phyloP scores from a whole-genome alignment of 208 protist species.

The Acanthamoeba culbertsoni region DNA sequence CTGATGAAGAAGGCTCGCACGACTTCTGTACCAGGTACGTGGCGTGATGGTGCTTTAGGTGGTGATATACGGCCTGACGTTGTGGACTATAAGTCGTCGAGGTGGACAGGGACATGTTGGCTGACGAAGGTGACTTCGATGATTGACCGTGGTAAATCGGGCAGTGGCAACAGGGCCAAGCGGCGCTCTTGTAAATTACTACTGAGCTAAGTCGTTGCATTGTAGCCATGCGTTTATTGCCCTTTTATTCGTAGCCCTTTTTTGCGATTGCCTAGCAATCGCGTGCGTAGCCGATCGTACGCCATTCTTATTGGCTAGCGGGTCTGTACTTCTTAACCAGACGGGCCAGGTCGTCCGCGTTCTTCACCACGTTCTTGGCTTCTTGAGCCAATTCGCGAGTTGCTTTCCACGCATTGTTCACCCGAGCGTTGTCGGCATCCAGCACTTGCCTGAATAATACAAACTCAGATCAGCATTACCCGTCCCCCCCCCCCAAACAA shows the following conservation, averaged over 20 bases:
- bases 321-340: slow-evolving; percentile 45
- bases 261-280: neutral
- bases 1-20: neutral
- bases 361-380: neutral
- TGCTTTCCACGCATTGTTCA: neutral
- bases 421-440: neutral
- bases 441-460: neutral
- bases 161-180: no score
- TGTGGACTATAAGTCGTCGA: neutral
- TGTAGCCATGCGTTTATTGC: no score
- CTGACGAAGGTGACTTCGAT: slow-evolving; percentile 10
- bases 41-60: neutral
- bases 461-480: neutral
- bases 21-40: neutral
- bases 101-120: slow-evolving; percentile 57
- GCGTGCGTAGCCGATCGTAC: neutral
- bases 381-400: neutral
- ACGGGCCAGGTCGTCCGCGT: neutral
- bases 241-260: no score
- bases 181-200: no score
- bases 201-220: no score
- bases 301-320: neutral
- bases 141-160: no score
- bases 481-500: neutral
- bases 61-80: neutral